These are phyloP conservation scores for Fusarium nygamai DNA, from an alignment of 2,329 filamentous ascomycete species.

Conservation along the genomic window DNA sequence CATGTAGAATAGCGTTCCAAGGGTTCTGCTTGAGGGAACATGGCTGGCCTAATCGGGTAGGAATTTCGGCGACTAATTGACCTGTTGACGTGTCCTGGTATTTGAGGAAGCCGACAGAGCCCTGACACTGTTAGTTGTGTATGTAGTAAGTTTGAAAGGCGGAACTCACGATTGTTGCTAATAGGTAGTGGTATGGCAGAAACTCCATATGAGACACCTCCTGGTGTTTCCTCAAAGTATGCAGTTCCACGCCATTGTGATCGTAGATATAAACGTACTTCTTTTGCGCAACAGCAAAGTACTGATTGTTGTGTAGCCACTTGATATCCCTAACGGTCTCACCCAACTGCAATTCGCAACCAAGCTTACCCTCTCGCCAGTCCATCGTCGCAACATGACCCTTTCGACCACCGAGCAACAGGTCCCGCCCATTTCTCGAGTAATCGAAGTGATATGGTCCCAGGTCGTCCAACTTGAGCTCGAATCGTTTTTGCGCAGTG, in stretches of 20 bases:
- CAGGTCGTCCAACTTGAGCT: slow-evolving; percentile 81
- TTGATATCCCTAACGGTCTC: slow-evolving; percentile 90
- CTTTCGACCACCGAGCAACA: slow-evolving; percentile 88
- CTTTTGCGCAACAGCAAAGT: slow-evolving; percentile 95
- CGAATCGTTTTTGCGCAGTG: slow-evolving; percentile 92
- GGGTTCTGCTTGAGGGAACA: slow-evolving; percentile 89
- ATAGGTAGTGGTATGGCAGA: slow-evolving; percentile 92
- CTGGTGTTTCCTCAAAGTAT: slow-evolving; percentile 88
- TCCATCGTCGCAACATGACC: slow-evolving; percentile 97
- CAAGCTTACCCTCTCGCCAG: slow-evolving; percentile 90
- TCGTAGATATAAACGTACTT: slow-evolving; percentile 98
- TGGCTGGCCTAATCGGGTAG: slow-evolving; percentile 85
- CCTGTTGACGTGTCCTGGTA: slow-evolving; percentile 97
- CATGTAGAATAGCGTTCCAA: slow-evolving; percentile 89
- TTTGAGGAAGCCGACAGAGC: slow-evolving; percentile 84
- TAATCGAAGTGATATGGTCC: slow-evolving; percentile 93
- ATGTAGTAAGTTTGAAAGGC: rapidly evolving
- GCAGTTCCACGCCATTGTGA: slow-evolving; percentile 86
- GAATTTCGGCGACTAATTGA: slow-evolving; percentile 84
- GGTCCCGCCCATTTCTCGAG: slow-evolving; percentile 85
- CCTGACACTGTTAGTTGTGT: slow-evolving; percentile 54
- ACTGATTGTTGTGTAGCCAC: slow-evolving; percentile 95
- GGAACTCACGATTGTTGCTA: slow-evolving; percentile 79
- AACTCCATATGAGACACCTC: slow-evolving; percentile 97
- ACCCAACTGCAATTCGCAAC: slow-evolving; percentile 88